Percentiles rank a stretch among this genome's conserved stretches.
phyloP scores from a whole-genome alignment of 176 grass and related monocot genomes.

The Chrysopogon serrulatus region DNA sequence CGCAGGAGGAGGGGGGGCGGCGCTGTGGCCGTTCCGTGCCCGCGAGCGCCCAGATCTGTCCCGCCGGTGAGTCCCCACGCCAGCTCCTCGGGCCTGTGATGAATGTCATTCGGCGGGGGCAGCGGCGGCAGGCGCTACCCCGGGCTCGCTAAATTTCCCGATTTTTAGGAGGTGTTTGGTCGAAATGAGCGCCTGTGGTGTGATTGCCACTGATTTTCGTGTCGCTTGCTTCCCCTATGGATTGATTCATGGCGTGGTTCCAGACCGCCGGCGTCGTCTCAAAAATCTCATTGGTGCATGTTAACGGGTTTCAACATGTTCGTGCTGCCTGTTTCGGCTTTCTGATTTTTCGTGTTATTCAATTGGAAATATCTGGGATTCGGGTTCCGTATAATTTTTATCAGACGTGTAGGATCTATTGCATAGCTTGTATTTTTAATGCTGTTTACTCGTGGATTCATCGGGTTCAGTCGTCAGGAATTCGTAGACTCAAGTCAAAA shows the following conservation, averaged over 20 bases:
- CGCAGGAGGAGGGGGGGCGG: conserved; percentile 24
- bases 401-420: not conserved
- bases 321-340: not conserved
- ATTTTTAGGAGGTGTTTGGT: not conserved
- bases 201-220: not conserved
- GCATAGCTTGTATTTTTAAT: not conserved
- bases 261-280: not conserved
- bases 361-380: conserved; percentile 14
- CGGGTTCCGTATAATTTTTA: not conserved
- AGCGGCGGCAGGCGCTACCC: not conserved
- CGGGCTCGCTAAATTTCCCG: not conserved
- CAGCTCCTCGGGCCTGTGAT: not conserved
- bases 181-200: conserved; percentile 12
- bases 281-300: not conserved
- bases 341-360: not conserved
- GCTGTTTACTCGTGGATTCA: not conserved
- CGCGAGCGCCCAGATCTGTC: conserved; percentile 29
- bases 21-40: conserved; percentile 12
- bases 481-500: not conserved
- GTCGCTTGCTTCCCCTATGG: not conserved
- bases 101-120: not conserved
- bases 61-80: conserved; percentile 29
- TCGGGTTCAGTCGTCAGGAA: not conserved
- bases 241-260: not conserved
- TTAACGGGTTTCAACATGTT: not conserved